phyloP scores from a whole-genome alignment of 208 protist species.

The Crithidia brevicula region DNA sequence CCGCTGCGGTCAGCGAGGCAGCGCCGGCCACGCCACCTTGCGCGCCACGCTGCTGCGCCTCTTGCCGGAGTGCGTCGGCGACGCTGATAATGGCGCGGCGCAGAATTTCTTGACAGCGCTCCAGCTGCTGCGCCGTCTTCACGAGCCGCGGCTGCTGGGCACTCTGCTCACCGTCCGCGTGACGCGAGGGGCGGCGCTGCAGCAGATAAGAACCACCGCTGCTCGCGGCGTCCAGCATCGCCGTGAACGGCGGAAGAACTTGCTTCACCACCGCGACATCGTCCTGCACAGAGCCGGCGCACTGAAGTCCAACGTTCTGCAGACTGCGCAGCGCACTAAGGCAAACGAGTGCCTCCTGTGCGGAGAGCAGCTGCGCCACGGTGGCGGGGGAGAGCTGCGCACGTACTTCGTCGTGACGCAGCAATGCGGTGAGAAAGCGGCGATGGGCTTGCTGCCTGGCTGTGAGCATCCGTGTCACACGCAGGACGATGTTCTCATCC shows the following conservation, averaged over 20 bases:
- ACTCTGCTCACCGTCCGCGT: background rate
- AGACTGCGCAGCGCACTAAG: constrained; percentile 67
- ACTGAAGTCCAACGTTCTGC: constrained; percentile 68
- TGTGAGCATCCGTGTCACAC: constrained; percentile 68
- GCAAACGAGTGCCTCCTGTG: constrained; percentile 70
- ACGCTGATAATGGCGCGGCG: constrained; percentile 56
- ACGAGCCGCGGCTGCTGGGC: constrained; percentile 13
- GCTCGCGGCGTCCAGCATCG: constrained; percentile 17
- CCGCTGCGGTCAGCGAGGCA: constrained; percentile 47
- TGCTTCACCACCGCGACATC: constrained; percentile 1
- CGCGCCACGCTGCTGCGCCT: constrained; percentile 11
- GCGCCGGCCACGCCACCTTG: background rate
- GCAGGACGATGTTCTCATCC: constrained; percentile 75
- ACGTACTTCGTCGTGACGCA: constrained; percentile 46
- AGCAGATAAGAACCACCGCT: constrained; percentile 6
- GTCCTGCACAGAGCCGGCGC: constrained; percentile 1
- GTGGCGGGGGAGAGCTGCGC: constrained; percentile 43
- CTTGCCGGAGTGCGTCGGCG: constrained; percentile 42
- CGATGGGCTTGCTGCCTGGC: constrained; percentile 74
- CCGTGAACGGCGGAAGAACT: constrained; percentile 22
- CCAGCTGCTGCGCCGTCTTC: constrained; percentile 40
- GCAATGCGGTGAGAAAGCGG: constrained; percentile 63
- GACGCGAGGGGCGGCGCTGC: constrained; percentile 22
- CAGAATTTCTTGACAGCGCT: constrained; percentile 67
- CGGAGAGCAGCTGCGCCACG: constrained; percentile 67